Conservation (phyloP, 352 stramenopile genomes). For the Globisporangium ultimum region DNA sequence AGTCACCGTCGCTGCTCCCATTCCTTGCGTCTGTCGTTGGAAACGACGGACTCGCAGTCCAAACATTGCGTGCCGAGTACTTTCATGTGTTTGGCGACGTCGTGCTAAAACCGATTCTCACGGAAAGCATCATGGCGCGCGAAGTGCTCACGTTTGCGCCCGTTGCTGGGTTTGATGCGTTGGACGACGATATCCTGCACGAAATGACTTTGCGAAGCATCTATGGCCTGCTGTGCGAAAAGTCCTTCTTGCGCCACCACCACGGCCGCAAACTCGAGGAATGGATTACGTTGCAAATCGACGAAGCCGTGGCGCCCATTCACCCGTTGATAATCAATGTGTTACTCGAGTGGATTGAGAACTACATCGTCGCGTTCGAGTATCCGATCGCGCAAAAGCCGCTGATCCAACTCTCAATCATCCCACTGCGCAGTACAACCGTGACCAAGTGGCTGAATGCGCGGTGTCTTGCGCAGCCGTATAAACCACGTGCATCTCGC, state of each 20-base stretch:
- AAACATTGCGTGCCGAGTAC: slow-evolving; percentile 42
- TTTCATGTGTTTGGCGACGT: slow-evolving; percentile 58
- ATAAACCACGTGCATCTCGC: neutral
- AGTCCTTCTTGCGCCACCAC: slow-evolving; percentile 65
- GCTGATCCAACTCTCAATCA: slow-evolving; percentile 54
- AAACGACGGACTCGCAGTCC: slow-evolving; percentile 9
- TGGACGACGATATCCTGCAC: slow-evolving; percentile 31
- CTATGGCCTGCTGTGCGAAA: slow-evolving; percentile 54
- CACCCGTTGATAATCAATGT: slow-evolving; percentile 54
- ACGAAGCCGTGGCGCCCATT: slow-evolving; percentile 36
- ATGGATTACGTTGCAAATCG: slow-evolving; percentile 44
- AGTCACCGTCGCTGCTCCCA: slow-evolving; percentile 48
- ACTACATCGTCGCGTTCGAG: slow-evolving; percentile 74
- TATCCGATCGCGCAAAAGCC: slow-evolving; percentile 58
- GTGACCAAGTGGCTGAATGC: slow-evolving; percentile 37
- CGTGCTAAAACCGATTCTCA: slow-evolving; percentile 64
- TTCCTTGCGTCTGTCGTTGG: slow-evolving; percentile 29
- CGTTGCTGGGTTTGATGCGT: slow-evolving; percentile 22
- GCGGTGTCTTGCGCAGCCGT: slow-evolving; percentile 15
- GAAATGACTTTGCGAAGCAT: slow-evolving; percentile 54
- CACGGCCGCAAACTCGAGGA: slow-evolving; percentile 48
- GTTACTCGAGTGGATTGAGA: slow-evolving; percentile 69
- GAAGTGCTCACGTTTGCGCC: slow-evolving; percentile 52
- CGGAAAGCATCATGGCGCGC: slow-evolving; percentile 55
- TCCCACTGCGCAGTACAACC: slow-evolving; percentile 41